phyloP scores from a whole-genome alignment of 2,329 filamentous ascomycete genomes.

The Tetracladium maxilliforme region DNA sequence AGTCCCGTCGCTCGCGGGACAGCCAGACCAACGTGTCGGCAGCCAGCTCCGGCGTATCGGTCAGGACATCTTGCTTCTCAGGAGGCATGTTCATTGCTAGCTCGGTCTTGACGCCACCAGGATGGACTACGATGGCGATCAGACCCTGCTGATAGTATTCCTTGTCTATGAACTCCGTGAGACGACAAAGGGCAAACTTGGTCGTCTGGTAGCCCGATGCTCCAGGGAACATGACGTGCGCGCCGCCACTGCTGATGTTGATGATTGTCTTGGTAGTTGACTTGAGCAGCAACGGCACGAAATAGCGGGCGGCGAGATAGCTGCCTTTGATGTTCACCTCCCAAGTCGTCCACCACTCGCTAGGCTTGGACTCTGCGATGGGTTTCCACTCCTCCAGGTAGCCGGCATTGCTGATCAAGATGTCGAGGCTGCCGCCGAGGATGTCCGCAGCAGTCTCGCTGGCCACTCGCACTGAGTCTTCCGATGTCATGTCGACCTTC shows the following conservation, averaged over 20 bases:
- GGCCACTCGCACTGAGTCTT: conserved; percentile 12
- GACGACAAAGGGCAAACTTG: conserved; percentile 26
- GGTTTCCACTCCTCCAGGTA: conserved; percentile 18
- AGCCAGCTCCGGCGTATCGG: conserved; percentile 21
- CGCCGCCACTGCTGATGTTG: conserved; percentile 22
- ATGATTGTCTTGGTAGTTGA: conserved; percentile 23
- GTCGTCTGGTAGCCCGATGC: conserved; percentile 28
- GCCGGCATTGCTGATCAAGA: conserved; percentile 27
- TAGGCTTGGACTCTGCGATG: conserved; percentile 21
- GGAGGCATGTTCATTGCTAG: conserved; percentile 20
- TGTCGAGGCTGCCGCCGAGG: conserved; percentile 17
- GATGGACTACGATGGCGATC: conserved; percentile 25
- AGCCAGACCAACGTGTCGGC: conserved; percentile 28
- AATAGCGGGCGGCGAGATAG: conserved; percentile 26
- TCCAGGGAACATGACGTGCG: conserved; percentile 13
- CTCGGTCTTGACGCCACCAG: conserved; percentile 28
- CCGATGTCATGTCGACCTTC: conserved; percentile 17
- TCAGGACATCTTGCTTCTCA: conserved; percentile 11
- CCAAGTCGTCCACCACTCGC: conserved; percentile 29
- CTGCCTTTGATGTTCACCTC: conserved; percentile 35
- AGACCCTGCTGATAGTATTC: conserved; percentile 27
- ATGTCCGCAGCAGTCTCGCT: conserved; percentile 6
- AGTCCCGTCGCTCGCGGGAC: conserved; percentile 22
- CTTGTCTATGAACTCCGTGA: conserved; percentile 25
- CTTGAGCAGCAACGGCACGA: conserved; percentile 29